These are phyloP conservation scores for Naganishia vishniacii DNA, from an alignment of 768 basidiomycete species.

Conservation along the genomic window DNA sequence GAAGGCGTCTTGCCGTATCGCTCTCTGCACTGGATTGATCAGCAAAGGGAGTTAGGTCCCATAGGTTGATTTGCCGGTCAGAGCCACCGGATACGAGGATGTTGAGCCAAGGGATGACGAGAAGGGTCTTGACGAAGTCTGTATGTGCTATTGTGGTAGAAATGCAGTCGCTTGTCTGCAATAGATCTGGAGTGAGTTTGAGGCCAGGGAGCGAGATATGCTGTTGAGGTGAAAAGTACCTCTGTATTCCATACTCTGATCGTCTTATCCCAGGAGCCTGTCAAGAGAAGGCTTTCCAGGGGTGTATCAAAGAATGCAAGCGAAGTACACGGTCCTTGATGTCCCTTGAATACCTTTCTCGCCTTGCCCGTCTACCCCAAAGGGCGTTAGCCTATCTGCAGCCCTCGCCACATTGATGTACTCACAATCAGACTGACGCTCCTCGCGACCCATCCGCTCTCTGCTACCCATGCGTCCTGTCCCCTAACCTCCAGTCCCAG, in stretches of 20 bases:
- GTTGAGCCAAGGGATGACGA: conserved; percentile 61
- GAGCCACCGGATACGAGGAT: conserved; percentile 81
- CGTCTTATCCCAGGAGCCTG: conserved; percentile 95
- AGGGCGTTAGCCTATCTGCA: not conserved
- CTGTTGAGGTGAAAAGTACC: conserved; percentile 51
- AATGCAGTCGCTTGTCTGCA: conserved; percentile 64
- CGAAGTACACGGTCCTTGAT: conserved; percentile 80
- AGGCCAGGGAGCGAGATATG: conserved; percentile 13
- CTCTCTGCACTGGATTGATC: not conserved
- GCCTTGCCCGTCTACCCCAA: conserved; percentile 69
- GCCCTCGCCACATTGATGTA: conserved; percentile 6
- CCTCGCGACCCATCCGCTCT: conserved; percentile 69
- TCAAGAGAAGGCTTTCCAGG: conserved; percentile 61
- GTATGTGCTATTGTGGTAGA: conserved; percentile 71
- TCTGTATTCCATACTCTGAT: conserved; percentile 79
- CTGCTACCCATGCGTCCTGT: conserved; percentile 75
- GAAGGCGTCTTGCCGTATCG: conserved; percentile 24
- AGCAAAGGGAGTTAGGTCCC: conserved; percentile 55
- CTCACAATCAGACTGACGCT: conserved; percentile 72
- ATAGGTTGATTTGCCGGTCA: conserved; percentile 79
- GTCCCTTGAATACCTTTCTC: conserved; percentile 68
- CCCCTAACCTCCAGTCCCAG: conserved; percentile 64
- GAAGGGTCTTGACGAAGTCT: conserved; percentile 84
- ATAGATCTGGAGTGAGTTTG: not conserved
- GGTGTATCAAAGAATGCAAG: conserved; percentile 56